Evolutionary conservation across 208 protist species (phyloP).

Genomic region (Leishmania aethiopica): DNA sequence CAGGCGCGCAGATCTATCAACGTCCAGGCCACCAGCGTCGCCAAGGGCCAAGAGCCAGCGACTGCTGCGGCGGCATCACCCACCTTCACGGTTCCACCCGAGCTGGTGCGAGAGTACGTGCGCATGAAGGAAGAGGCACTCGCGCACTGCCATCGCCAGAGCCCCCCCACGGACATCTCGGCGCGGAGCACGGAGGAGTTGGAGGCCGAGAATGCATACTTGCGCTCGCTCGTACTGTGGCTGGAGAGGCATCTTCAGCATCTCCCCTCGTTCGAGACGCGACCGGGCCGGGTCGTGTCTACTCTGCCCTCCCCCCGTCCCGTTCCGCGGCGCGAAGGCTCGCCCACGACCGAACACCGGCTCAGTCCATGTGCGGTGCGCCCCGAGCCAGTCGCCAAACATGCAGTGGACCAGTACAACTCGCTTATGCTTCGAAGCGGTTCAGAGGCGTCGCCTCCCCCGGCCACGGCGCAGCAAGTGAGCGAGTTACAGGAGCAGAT

Average conservation of each 20-base stretch:
- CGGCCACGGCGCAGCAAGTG: constrained; percentile 18
- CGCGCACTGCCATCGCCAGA: not conserved
- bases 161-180: not conserved
- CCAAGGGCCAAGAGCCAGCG: not conserved
- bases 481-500: constrained; percentile 33
- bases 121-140: constrained; percentile 14
- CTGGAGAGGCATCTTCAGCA: constrained; percentile 19
- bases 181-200: constrained; percentile 25
- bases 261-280: not conserved
- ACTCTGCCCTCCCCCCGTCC: not conserved
- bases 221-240: constrained; percentile 20
- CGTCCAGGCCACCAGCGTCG: not conserved
- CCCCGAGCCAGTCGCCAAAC: not conserved
- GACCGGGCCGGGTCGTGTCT: not conserved
- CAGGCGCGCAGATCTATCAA: constrained; percentile 18
- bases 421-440: not conserved
- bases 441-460: not conserved
- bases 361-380: constrained; percentile 20
- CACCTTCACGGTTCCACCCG: constrained; percentile 4
- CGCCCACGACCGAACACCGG: not conserved
- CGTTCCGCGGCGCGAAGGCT: not conserved
- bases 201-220: constrained; percentile 44
- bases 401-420: not conserved
- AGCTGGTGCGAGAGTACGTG: constrained; percentile 10
- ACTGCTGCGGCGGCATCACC: not conserved